These are phyloP conservation scores for Tetrahymena borealis DNA, from an alignment of 73 alveolate species.

Conservation along the genomic window DNA sequence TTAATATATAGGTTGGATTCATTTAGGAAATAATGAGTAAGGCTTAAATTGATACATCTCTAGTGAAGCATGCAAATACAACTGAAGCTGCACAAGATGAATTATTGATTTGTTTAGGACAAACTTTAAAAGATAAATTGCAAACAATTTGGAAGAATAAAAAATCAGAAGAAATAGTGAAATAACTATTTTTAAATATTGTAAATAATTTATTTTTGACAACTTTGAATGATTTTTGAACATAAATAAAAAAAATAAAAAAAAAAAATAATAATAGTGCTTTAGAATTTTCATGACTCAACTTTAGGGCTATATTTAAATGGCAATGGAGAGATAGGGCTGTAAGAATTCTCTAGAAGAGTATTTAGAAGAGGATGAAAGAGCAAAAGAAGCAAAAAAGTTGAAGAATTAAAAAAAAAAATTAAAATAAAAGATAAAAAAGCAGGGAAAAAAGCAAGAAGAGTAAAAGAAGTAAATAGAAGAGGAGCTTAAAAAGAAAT, in stretches of 20 bases:
- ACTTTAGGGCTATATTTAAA: background rate
- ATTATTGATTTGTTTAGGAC: background rate
- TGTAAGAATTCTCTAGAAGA: background rate
- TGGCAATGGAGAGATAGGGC: background rate
- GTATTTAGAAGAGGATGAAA: background rate
- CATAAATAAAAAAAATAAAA: too few relatives aligned
- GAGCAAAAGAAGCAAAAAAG: background rate
- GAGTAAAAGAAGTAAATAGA: background rate
- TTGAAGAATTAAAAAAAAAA: background rate
- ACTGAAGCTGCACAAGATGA: background rate
- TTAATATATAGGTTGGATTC: background rate
- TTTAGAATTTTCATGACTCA: background rate
- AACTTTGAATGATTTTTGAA: too few relatives aligned
- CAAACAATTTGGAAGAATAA: background rate
- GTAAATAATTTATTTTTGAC: background rate
- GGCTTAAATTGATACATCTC: background rate
- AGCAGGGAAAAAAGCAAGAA: background rate
- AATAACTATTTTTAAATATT: background rate
- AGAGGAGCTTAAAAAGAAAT: background rate
- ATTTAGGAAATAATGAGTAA: background rate
- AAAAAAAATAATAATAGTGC: background rate
- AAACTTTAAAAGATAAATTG: background rate
- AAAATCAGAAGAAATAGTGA: background rate
- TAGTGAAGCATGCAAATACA: background rate
- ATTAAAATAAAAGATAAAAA: background rate